These are phyloP conservation scores for Hypoxylon sp. DNA, from an alignment of 2,329 filamentous ascomycete genomes.

Conservation along the genomic window DNA sequence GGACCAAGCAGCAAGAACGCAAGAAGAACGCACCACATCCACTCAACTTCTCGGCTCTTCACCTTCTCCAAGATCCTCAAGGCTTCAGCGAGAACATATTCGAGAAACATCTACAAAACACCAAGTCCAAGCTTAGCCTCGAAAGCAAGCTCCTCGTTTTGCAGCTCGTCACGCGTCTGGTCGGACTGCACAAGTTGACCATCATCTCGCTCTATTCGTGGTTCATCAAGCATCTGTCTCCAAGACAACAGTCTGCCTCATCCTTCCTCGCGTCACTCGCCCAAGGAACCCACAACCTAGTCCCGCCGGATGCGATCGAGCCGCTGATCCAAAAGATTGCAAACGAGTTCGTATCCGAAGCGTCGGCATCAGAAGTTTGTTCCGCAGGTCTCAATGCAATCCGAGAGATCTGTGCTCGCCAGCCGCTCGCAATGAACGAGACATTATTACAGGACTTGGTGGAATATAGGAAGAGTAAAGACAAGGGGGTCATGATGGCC, in stretches of 20 bases:
- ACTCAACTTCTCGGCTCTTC: conserved; percentile 94
- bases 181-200: conserved; percentile 91
- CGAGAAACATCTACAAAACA: conserved; percentile 87
- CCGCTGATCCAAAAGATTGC: conserved; percentile 94
- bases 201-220: conserved; percentile 93
- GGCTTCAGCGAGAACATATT: conserved; percentile 92
- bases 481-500: conserved; percentile 99
- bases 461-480: conserved; percentile 95
- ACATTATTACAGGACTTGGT: conserved; percentile 95
- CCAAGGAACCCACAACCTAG: conserved; percentile 88
- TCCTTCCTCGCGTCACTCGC: conserved; percentile 92
- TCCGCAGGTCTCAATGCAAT: conserved; percentile 94
- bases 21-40: conserved; percentile 89
- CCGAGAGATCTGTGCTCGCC: conserved; percentile 88
- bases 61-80: conserved; percentile 92
- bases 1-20: conserved; percentile 81
- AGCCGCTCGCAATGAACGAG: conserved; percentile 95
- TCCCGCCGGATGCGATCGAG: conserved; percentile 91
- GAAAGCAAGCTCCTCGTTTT: conserved; percentile 91
- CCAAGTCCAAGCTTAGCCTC: conserved; percentile 82
- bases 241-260: conserved; percentile 87
- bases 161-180: conserved; percentile 87
- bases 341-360: conserved; percentile 98
- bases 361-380: conserved; percentile 87
- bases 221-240: conserved; percentile 91